Evolutionary conservation across 768 basidiomycete genomes (phyloP).

Genomic region (Tricholoma matsutake): DNA sequence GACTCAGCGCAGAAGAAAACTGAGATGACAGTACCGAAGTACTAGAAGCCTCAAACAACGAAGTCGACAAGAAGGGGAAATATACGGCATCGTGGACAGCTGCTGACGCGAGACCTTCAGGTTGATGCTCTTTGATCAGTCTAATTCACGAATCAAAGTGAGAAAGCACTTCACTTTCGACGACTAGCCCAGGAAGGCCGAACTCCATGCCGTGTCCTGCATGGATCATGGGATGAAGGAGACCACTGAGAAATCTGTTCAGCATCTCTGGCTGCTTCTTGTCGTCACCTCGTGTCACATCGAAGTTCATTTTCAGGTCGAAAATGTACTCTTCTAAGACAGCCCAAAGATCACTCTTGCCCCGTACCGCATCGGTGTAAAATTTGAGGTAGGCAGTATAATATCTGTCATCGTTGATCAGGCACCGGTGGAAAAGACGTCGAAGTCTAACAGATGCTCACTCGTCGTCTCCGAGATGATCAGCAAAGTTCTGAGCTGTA

Average conservation of each 20-base stretch:
- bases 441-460: constrained; percentile 24
- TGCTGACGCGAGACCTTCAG: constrained; percentile 52
- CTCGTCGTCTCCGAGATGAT: constrained; percentile 54
- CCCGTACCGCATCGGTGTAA: constrained; percentile 36
- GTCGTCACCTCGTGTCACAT: neutral
- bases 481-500: constrained; percentile 41
- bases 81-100: constrained; percentile 43
- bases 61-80: constrained; percentile 28
- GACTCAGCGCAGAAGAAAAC: neutral
- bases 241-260: constrained; percentile 49
- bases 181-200: constrained; percentile 50
- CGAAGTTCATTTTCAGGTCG: constrained; percentile 43
- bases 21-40: constrained; percentile 5
- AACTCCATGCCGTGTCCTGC: constrained; percentile 64
- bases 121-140: neutral
- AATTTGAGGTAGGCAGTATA: constrained; percentile 52
- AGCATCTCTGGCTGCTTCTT: constrained; percentile 39
- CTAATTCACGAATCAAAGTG: neutral
- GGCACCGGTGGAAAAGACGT: neutral
- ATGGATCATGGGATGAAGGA: constrained; percentile 67
- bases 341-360: constrained; percentile 36
- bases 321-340: constrained; percentile 57
- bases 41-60: constrained; percentile 17
- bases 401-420: constrained; percentile 34
- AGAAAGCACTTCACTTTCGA: constrained; percentile 50